Conservation (phyloP, 2,329 filamentous ascomycete genomes). For the Oidium heveae region DNA sequence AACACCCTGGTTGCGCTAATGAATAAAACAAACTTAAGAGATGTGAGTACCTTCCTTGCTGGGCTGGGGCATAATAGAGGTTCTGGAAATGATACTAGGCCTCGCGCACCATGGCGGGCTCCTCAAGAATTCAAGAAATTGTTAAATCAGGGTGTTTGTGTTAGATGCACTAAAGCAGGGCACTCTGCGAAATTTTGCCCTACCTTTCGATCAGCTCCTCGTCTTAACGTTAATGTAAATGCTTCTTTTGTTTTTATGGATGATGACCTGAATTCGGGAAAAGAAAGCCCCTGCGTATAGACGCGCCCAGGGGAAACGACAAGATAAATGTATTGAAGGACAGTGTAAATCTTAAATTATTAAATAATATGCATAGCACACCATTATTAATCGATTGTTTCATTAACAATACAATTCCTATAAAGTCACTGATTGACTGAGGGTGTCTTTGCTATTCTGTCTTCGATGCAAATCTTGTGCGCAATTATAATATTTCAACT, state of each 20-base stretch:
- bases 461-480: neutral
- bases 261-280: neutral
- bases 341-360: neutral
- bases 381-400: neutral
- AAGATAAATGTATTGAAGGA: neutral
- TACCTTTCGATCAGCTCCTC: too few relatives aligned
- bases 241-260: neutral
- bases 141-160: too few relatives aligned
- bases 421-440: neutral
- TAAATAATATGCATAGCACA: neutral
- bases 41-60: too few relatives aligned
- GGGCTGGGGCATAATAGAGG: too few relatives aligned
- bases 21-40: too few relatives aligned
- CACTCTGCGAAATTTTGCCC: too few relatives aligned
- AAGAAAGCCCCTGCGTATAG: neutral
- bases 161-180: too few relatives aligned
- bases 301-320: neutral
- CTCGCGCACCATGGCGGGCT: too few relatives aligned
- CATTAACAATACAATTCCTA: neutral
- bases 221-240: neutral
- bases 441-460: neutral
- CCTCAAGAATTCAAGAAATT: too few relatives aligned
- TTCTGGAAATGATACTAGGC: too few relatives aligned
- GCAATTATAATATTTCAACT: neutral
- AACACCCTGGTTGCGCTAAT: too few relatives aligned